These are phyloP conservation scores for Clausena lansium DNA, from an alignment of 345 rosid species.

Conservation along the genomic window DNA sequence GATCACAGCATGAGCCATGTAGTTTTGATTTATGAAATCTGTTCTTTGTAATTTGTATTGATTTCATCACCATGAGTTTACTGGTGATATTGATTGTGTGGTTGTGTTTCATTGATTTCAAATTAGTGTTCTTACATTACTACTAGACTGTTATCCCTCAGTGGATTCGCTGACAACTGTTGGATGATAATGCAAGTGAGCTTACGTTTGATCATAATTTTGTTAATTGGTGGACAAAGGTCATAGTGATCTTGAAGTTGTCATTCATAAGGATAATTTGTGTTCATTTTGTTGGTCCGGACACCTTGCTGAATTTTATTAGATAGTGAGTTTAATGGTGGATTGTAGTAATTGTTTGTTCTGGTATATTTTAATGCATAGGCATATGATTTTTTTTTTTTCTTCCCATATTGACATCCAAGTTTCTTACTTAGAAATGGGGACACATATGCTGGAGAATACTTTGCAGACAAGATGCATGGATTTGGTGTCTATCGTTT, in stretches of 20 bases:
- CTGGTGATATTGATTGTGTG: not conserved
- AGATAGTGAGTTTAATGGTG: not conserved
- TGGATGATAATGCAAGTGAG: not conserved
- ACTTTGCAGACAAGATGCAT: constrained; percentile 97
- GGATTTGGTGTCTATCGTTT: constrained; percentile 87
- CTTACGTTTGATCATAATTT: not conserved
- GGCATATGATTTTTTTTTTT: not conserved
- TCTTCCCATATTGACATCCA: not conserved
- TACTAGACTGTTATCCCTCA: not conserved
- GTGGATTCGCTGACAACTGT: not conserved
- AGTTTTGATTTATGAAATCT: not conserved
- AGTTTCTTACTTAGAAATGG: constrained; percentile 58
- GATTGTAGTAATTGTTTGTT: not conserved
- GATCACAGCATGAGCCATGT: not conserved
- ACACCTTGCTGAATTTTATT: not conserved
- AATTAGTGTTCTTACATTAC: not conserved
- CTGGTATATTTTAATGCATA: not conserved
- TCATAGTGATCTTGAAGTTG: not conserved
- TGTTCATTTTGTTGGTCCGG: not conserved
- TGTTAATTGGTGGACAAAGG: not conserved
- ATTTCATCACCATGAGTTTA: not conserved
- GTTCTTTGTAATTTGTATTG: not conserved
- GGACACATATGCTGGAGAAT: constrained; percentile 89
- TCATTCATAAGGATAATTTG: not conserved
- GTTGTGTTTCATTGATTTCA: not conserved